A percentile compares a stretch with the other conserved stretches of the same genome.
These are phyloP conservation scores for Paraphaeosphaeria sporulosa DNA, from an alignment of 2,329 filamentous ascomycete species.

Conservation along the genomic window DNA sequence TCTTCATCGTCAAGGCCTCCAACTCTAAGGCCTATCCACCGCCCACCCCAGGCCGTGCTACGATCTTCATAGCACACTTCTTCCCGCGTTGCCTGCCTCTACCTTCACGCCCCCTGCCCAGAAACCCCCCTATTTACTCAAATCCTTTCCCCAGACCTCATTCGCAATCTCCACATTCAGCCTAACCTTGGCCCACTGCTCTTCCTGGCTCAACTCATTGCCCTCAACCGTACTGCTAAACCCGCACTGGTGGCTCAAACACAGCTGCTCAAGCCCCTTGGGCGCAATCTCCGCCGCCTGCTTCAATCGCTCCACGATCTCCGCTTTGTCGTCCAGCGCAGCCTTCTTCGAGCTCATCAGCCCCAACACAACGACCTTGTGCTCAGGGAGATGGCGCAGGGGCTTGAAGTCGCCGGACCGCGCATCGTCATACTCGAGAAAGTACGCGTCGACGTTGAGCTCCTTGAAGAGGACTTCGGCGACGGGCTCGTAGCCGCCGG, in stretches of 20 bases:
- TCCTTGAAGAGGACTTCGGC: constrained; percentile 65
- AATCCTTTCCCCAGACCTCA: constrained; percentile 63
- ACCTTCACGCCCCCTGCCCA: not conserved
- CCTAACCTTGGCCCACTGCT: constrained; percentile 66
- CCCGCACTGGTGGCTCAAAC: constrained; percentile 65
- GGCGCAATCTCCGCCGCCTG: constrained; percentile 56
- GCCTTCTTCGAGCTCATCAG: constrained; percentile 66
- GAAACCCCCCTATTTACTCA: constrained; percentile 32
- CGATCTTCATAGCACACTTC: too few relatives aligned
- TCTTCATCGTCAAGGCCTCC: too few relatives aligned
- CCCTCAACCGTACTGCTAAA: constrained; percentile 66
- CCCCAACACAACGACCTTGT: constrained; percentile 65
- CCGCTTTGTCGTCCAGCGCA: constrained; percentile 60
- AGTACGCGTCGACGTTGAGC: constrained; percentile 65
- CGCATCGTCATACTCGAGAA: constrained; percentile 67
- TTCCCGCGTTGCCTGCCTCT: not conserved
- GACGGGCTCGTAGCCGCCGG: constrained; percentile 66
- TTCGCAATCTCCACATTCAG: constrained; percentile 65
- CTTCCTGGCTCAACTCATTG: constrained; percentile 63
- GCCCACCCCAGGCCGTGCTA: too few relatives aligned
- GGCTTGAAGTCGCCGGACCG: constrained; percentile 64
- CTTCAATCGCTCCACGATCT: constrained; percentile 48
- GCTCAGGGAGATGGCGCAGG: constrained; percentile 60
- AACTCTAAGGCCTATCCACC: too few relatives aligned
- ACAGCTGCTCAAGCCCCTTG: constrained; percentile 63